These are phyloP conservation scores for Fusarium heterosporum DNA, from an alignment of 2,329 filamentous ascomycete genomes.

Conservation along the genomic window DNA sequence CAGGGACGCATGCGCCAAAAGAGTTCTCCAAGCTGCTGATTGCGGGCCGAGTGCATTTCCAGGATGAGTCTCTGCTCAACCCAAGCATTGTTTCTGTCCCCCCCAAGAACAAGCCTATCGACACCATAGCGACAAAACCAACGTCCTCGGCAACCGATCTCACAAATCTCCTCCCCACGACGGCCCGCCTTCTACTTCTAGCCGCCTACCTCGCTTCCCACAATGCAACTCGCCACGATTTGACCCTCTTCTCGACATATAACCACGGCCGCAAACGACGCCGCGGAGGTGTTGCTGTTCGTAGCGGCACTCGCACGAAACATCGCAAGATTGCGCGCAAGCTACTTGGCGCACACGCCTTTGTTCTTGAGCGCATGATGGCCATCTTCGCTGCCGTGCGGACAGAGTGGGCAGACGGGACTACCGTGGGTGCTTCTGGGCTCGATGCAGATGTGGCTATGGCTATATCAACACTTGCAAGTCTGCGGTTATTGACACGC, in stretches of 20 bases:
- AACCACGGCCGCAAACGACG: slow-evolving; percentile 65
- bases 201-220: slow-evolving; percentile 85
- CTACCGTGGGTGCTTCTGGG: slow-evolving; percentile 46
- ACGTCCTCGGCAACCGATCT: slow-evolving; percentile 57
- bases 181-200: slow-evolving; percentile 78
- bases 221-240: slow-evolving; percentile 79
- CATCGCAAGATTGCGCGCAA: slow-evolving; percentile 81
- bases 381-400: slow-evolving; percentile 79
- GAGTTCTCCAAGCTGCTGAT: slow-evolving; percentile 89
- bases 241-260: slow-evolving; percentile 79
- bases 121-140: slow-evolving; percentile 16
- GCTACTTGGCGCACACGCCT: slow-evolving; percentile 80
- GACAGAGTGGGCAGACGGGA: slow-evolving; percentile 61
- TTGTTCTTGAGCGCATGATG: slow-evolving; percentile 81
- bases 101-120: slow-evolving; percentile 10
- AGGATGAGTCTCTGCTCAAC: slow-evolving; percentile 76
- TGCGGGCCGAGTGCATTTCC: slow-evolving; percentile 74
- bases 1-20: slow-evolving; percentile 77
- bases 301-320: slow-evolving; percentile 57
- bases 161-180: slow-evolving; percentile 72
- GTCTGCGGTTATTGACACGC: slow-evolving; percentile 74
- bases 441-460: slow-evolving; percentile 69
- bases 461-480: slow-evolving; percentile 78
- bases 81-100: slow-evolving; percentile 67
- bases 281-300: slow-evolving; percentile 58